Evolutionary conservation across 1,139 yeast species (phyloP), one percentile per base, ranked within the genome.

Genomic region (Candida neerlandica): DNA sequence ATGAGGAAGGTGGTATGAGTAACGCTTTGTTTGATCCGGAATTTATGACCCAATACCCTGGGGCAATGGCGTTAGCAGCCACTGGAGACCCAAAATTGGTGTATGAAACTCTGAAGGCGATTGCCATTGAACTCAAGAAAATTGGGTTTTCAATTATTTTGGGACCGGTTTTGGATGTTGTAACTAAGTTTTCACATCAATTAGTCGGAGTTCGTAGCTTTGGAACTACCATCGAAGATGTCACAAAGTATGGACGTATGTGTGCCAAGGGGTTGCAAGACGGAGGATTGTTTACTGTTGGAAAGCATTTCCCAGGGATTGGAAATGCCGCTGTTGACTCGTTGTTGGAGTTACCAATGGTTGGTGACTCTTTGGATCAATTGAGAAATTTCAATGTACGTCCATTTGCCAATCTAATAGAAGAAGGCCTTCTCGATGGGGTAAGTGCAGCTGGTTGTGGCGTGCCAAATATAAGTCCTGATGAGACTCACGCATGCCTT

Each of bases 1-100:
- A 85, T 63, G 94, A 90, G 63, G 97, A 91, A 64, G 81, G 94
- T 44, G 90, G 89, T 53, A 81, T 89, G 82, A 76, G 81, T 65
- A 82, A 83, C 62, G 75, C 84, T 27, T 66, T 84, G 41, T 80
- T 79, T 58, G 86, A 82, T 56, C 73, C 78, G 4, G 74, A 75
- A 10, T 70, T 66, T 51, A 62, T 84, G 29, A 78, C 84, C 9
- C 88, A 84, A 61, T 81, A 79, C 55, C 89, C 89, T 0, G 82
- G 85, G 2, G 83, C 85, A 15, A 82, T 84, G 86, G 88, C 85
- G 3, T 64, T 83, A 38, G 80, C 83, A 1, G 86, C 88, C 15
- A 77, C 85, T 0, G 79, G 80, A 4, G 78, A 80, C 49, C 62
- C 72, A 11, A 75, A 75, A 10, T 61, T 82, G 53, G 84, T 82